phyloP scores from a whole-genome alignment of 179 eudicot genomes.

The Spergularia azorica region DNA sequence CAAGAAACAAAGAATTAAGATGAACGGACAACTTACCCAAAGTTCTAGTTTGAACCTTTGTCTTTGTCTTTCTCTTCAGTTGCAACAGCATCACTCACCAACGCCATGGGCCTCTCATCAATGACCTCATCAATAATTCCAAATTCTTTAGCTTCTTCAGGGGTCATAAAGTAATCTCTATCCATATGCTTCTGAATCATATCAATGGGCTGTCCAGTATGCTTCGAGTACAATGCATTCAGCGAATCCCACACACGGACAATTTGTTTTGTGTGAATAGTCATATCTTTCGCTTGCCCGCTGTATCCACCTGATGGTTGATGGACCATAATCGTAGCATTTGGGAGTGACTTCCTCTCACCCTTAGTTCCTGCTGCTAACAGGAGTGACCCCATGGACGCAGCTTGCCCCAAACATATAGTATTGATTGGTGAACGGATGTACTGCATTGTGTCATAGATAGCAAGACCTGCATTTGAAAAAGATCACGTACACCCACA shows the following conservation, averaged over 20 bases:
- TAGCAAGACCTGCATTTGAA: slow-evolving; percentile 77
- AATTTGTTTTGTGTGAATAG: slow-evolving; percentile 91
- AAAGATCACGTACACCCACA: not conserved
- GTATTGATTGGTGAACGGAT: slow-evolving; percentile 87
- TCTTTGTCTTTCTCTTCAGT: slow-evolving; percentile 44
- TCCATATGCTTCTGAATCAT: slow-evolving; percentile 80
- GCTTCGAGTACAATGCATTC: slow-evolving; percentile 77
- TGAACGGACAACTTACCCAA: slow-evolving; percentile 19
- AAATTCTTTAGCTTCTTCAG: slow-evolving; percentile 89
- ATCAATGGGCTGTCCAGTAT: slow-evolving; percentile 82
- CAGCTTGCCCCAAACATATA: slow-evolving; percentile 95
- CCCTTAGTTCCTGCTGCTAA: slow-evolving; percentile 95
- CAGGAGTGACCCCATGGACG: slow-evolving; percentile 92
- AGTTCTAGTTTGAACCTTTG: slow-evolving; percentile 43
- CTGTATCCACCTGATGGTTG: slow-evolving; percentile 97
- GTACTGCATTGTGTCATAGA: slow-evolving; percentile 97
- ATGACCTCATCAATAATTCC: slow-evolving; percentile 94
- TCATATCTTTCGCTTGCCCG: slow-evolving; percentile 91
- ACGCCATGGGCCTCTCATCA: slow-evolving; percentile 71
- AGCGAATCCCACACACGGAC: slow-evolving; percentile 82
- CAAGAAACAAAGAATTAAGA: not conserved
- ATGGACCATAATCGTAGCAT: slow-evolving; percentile 90
- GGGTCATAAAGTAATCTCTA: slow-evolving; percentile 91
- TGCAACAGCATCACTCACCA: slow-evolving; percentile 82
- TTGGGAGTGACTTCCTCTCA: slow-evolving; percentile 85